phyloP scores from a whole-genome alignment of 2,329 filamentous ascomycete species.

The Monosporascus sp. region DNA sequence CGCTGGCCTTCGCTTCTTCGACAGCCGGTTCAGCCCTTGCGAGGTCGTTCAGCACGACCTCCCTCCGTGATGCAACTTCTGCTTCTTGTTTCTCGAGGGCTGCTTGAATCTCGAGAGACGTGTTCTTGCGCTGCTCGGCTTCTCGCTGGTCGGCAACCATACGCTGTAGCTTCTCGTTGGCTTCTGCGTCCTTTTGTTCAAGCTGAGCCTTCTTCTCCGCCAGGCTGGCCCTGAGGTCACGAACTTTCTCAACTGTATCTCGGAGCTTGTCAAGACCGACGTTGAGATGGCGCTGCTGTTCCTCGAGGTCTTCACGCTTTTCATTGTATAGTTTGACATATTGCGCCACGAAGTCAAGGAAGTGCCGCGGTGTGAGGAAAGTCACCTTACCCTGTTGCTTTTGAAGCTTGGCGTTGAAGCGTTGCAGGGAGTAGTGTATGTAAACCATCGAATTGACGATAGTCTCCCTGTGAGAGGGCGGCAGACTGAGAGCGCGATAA shows the following conservation, averaged over 20 bases:
- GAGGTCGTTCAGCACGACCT: slow-evolving; percentile 82
- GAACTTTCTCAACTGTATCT: slow-evolving; percentile 96
- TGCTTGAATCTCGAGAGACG: slow-evolving; percentile 82
- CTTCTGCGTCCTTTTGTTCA: slow-evolving; percentile 89
- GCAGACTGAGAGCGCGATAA: slow-evolving; percentile 78
- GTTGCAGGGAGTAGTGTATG: slow-evolving; percentile 90
- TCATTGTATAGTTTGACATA: slow-evolving; percentile 97
- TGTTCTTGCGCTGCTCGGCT: slow-evolving; percentile 84
- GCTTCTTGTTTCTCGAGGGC: slow-evolving; percentile 85
- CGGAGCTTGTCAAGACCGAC: slow-evolving; percentile 95
- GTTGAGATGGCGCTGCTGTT: slow-evolving; percentile 97
- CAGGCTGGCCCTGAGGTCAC: slow-evolving; percentile 82
- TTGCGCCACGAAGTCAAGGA: slow-evolving; percentile 95
- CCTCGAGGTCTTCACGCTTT: slow-evolving; percentile 96
- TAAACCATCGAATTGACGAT: slow-evolving; percentile 99
- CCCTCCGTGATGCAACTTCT: slow-evolving; percentile 75
- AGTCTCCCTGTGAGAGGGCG: slow-evolving; percentile 83
- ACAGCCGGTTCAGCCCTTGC: slow-evolving; percentile 92
- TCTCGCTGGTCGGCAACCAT: slow-evolving; percentile 97
- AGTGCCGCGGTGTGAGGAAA: slow-evolving; percentile 92
- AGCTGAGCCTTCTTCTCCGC: slow-evolving; percentile 92
- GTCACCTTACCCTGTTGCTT: slow-evolving; percentile 92
- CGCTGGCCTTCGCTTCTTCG: slow-evolving; percentile 86
- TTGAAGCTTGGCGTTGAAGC: slow-evolving; percentile 80
- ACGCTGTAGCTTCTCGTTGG: slow-evolving; percentile 92